Evolutionary conservation across 1,139 yeast species (phyloP).

Genomic region (Saccharomyces uvarum): DNA sequence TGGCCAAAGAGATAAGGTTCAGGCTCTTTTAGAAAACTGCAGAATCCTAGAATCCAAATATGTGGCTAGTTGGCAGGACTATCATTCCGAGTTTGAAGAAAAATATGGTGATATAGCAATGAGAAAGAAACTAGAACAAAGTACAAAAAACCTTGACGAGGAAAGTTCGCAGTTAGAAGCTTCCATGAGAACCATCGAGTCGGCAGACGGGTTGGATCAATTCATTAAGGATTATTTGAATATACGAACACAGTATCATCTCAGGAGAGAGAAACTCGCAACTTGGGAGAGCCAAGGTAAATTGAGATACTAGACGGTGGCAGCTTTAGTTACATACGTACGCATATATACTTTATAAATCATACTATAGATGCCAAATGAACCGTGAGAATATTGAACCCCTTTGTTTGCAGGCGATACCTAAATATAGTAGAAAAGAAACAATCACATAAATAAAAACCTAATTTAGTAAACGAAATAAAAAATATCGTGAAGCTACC

Average conservation of each 20-base stretch:
- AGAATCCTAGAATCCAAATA: conserved; percentile 22
- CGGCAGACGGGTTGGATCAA: conserved; percentile 14
- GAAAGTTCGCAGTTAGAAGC: conserved; percentile 13
- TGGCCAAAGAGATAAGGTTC: conserved; percentile 10
- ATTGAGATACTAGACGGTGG: conserved; percentile 8
- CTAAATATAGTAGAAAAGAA: neutral
- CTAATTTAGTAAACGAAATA: neutral
- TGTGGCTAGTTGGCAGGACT: conserved; percentile 24
- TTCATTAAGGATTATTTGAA: conserved; percentile 16
- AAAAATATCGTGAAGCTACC: neutral
- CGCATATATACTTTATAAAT: neutral
- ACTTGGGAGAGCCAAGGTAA: conserved; percentile 27
- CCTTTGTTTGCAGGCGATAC: neutral
- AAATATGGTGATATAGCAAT: conserved; percentile 22
- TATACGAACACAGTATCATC: conserved; percentile 21
- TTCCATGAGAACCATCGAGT: conserved; percentile 5
- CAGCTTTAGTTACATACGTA: neutral
- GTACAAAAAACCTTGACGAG: conserved; percentile 16
- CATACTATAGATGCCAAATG: neutral
- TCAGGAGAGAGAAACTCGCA: conserved; percentile 21
- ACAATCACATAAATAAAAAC: neutral
- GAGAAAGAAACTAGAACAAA: conserved; percentile 13
- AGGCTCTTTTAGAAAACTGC: conserved; percentile 14
- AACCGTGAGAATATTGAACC: neutral
- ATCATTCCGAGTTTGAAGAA: conserved; percentile 13